Evolutionary conservation across 75 land plant genomes (phyloP), one percentile per base, ranked within the genome.

Genomic region (Azolla pinnata): DNA sequence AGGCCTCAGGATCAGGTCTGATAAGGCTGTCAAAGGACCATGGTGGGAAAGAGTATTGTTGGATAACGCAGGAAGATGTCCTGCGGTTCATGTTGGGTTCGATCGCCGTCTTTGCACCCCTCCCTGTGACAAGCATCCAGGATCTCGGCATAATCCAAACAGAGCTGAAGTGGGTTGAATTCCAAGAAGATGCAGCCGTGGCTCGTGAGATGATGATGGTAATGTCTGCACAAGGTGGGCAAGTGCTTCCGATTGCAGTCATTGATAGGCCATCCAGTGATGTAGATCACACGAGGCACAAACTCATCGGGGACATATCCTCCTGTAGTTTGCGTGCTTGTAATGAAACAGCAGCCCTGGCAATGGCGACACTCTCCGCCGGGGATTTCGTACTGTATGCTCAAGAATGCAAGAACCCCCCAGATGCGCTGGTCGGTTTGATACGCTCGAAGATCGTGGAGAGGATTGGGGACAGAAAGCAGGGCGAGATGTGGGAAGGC

Each of bases 61-160:
- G 83, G 90, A 49, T 89, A 5, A 83, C 83, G 7, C 86, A 74
- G 49, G 90, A 85, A 54, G 96, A 85, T 57, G 63, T 85, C 21
- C 49, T 85, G 33, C 57, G 83, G 26, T 89, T 75, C 71, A 63
- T 89, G 63, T 76, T 89, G 31, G 75, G 72, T 57, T 75, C 66
- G 23, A 85, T 89, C 48, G 74, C 74, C 40, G 62, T 75, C 14
- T 85, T 89, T 63, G 82, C 90, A 9, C 84, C 90, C 5, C 34
- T 83, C 1, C 72, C 85, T 0, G 54, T 85, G 44, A 75, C 65
- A 64, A 80, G 82, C 64, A 74, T 89, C 34, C 64, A 78, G 60
- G 51, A 51, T 16, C 83, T 89, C 7, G 80, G 80, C n/a, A 59
- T 89, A 57, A 67, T 80, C 29, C 35, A 47, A 57, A 29, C 57